These are phyloP conservation scores for Blumeriella jaapii DNA, from an alignment of 2,329 filamentous ascomycete species.

Conservation along the genomic window DNA sequence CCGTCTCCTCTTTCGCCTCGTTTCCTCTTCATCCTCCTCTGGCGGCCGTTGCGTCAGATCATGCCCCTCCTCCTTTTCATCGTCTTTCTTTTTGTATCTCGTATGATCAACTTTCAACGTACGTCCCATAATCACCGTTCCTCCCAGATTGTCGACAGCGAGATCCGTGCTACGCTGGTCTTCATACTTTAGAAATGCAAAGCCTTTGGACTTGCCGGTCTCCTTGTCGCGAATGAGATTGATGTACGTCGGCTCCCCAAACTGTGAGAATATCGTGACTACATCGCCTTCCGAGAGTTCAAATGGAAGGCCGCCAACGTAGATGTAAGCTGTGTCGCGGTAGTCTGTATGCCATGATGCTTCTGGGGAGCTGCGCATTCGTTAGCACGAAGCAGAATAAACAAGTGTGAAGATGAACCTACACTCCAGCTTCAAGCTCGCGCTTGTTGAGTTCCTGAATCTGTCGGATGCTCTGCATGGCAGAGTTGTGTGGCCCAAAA, in stretches of 20 bases:
- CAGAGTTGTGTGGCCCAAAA: slow-evolving; percentile 15
- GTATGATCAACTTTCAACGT: slow-evolving; percentile 84
- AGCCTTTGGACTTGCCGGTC: slow-evolving; percentile 87
- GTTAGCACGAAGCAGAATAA: slow-evolving; percentile 8
- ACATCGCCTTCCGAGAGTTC: slow-evolving; percentile 93
- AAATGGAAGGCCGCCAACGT: slow-evolving; percentile 88
- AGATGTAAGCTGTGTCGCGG: slow-evolving; percentile 91
- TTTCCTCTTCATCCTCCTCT: slow-evolving; percentile 28
- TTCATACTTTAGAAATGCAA: slow-evolving; percentile 96
- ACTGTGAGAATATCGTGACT: slow-evolving; percentile 94
- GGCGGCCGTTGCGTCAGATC: slow-evolving; percentile 31
- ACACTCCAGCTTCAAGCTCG: slow-evolving; percentile 83
- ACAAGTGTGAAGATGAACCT: slow-evolving; percentile 28
- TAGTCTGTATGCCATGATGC: slow-evolving; percentile 97
- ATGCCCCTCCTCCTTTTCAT: slow-evolving; percentile 54
- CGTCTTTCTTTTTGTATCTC: slow-evolving; percentile 78
- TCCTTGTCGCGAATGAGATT: slow-evolving; percentile 92
- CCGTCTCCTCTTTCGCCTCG: slow-evolving; percentile 31
- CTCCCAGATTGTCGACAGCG: slow-evolving; percentile 90
- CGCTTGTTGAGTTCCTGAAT: slow-evolving; percentile 89
- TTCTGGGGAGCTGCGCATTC: slow-evolving; percentile 52
- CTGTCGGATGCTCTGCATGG: slow-evolving; percentile 88
- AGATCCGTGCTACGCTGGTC: slow-evolving; percentile 93
- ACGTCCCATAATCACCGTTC: slow-evolving; percentile 70
- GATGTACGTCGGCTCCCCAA: slow-evolving; percentile 85